Evolutionary conservation across 2,329 filamentous ascomycete species (phyloP), one percentile per base, ranked within the genome.

Genomic region (Tolypocladium tropicale): DNA sequence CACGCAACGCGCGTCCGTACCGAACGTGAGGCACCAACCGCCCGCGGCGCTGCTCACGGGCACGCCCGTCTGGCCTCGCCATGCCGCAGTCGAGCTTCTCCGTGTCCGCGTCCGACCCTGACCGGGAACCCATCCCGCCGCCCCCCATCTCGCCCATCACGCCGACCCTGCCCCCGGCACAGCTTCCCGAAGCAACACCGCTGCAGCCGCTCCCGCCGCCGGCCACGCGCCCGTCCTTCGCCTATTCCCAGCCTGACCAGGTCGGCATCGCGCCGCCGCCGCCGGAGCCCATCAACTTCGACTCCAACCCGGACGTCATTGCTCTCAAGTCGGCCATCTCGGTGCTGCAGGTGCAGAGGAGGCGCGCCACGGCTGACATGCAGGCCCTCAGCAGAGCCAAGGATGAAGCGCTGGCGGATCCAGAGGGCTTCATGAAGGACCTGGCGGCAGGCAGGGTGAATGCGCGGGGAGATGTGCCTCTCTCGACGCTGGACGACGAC

Each of bases 281-380:
- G 2, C 77, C 78, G 0, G 71, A 75, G 41, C 76, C 81, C 49
- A 75, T 86, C 57, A 76, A 80, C 62, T 83, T 85, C 58, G 77
- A 81, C 60, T 71, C 74, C 55, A 95, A 95, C 66, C 85, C 90
- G 9, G 93, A 97, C 75, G 90, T 88, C 28, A 86, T 96, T 58
- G 93, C 93, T 6, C 79, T 96, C 58, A 85, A 87, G 61, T 89
- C 88, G 30, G 89, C 92, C 50, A 90, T 96, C 58, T 87, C 89
- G 10, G 85, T 96, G 53, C 77, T 97, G 51, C 90, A 95, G 73
- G 79, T 95, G 61, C 93, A 97, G 74, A 85, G 85, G 60, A 84
- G 86, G 65, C 88, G 88, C 68, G 90, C 90, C 43, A 76, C 84
- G 53, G 80, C 82, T 51, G 92, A 96, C 72, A 85, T 96, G 53